Conservation (phyloP, 768 basidiomycete genomes). For the Leccinum pellstonianum region DNA sequence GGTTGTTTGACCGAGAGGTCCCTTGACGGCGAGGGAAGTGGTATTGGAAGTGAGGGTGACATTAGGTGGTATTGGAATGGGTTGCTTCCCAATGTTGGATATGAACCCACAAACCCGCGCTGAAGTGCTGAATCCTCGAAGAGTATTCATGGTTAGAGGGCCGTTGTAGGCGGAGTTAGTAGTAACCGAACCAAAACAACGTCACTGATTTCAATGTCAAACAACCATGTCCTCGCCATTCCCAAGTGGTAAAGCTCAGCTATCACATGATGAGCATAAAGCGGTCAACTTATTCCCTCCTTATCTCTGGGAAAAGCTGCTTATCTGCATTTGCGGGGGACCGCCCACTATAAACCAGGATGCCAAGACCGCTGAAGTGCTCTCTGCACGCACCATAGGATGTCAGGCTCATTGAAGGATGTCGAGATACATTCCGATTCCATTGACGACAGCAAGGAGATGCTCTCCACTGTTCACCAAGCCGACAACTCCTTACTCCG, state of each 20-base stretch:
- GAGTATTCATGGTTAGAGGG: slow-evolving; percentile 14
- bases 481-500: slow-evolving; percentile 18
- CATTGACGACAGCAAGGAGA: neutral
- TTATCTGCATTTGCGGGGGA: neutral
- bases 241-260: neutral
- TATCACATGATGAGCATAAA: neutral
- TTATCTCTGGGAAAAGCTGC: slow-evolving; percentile 1
- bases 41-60: slow-evolving; percentile 39
- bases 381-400: neutral
- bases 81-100: slow-evolving; percentile 62
- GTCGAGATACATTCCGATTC: neutral
- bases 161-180: neutral
- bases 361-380: neutral
- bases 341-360: neutral
- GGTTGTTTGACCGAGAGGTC: slow-evolving; percentile 52
- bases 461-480: slow-evolving; percentile 8
- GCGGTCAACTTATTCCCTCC: neutral
- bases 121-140: slow-evolving; percentile 50
- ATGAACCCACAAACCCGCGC: slow-evolving; percentile 45
- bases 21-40: slow-evolving; percentile 50
- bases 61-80: slow-evolving; percentile 53
- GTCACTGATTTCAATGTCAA: neutral
- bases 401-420: neutral
- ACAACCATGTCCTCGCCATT: neutral
- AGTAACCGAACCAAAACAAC: neutral